A percentile compares a stretch with the other conserved stretches of the same genome.
Evolutionary conservation across 805 yeast genomes (phyloP).

Genomic region (Candida broadrunensis): DNA sequence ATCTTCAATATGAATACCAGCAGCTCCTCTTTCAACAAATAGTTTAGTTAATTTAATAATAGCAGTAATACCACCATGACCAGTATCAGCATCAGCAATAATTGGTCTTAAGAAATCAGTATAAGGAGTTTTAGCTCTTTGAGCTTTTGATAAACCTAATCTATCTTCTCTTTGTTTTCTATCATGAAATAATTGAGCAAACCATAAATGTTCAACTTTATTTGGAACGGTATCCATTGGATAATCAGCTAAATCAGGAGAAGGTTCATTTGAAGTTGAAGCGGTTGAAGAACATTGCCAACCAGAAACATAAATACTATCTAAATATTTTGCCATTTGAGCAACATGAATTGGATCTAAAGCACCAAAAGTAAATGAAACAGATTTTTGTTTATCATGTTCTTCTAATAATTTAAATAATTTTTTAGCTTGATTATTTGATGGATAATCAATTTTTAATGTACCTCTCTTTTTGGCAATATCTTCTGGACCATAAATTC

Average conservation of each 20-base stretch:
- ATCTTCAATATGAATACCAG: conserved; percentile 98
- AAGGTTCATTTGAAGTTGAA: conserved; percentile 94
- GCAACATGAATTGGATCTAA: conserved; percentile 93
- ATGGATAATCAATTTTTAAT: conserved; percentile 69
- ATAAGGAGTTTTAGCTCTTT: conserved; percentile 69
- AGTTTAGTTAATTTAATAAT: conserved; percentile 91
- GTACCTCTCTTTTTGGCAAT: conserved; percentile 88
- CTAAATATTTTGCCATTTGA: conserved; percentile 95
- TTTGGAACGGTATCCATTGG: conserved; percentile 99
- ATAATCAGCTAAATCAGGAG: conserved; percentile 97
- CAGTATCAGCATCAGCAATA: conserved; percentile 97
- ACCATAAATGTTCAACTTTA: conserved; percentile 95
- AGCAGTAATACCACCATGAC: conserved; percentile 98
- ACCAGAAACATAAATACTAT: conserved; percentile 90
- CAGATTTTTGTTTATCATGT: conserved; percentile 71
- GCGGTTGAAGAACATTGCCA: conserved; percentile 99
- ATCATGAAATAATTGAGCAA: conserved; percentile 96
- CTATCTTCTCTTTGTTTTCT: conserved; percentile 92
- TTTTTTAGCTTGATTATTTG: conserved; percentile 78
- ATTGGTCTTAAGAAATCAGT: conserved; percentile 92
- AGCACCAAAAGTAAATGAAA: conserved; percentile 91
- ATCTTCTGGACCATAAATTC: conserved; percentile 85
- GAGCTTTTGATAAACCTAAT: conserved; percentile 53
- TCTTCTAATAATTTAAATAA: conserved; percentile 65
- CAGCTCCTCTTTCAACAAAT: conserved; percentile 97